These are phyloP conservation scores for Neurospora sp. DNA, from an alignment of 495 filamentous ascomycete genomes.

Conservation along the genomic window DNA sequence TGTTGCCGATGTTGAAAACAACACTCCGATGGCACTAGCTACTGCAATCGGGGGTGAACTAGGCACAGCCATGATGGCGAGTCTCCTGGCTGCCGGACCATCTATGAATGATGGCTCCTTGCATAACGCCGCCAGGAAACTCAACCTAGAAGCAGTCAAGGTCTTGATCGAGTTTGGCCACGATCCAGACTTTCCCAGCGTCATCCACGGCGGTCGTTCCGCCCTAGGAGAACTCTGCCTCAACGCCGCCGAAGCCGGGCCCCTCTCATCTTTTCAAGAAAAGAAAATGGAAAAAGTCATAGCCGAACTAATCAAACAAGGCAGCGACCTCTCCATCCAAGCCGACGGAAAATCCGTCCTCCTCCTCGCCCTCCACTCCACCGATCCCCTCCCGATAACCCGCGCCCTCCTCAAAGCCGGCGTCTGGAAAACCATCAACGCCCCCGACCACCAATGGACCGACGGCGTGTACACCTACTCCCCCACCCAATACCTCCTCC, in stretches of 20 bases:
- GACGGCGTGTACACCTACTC: slow-evolving; percentile 35
- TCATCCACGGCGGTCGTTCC: slow-evolving; percentile 35
- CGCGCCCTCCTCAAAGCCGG: slow-evolving; percentile 33
- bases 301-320: slow-evolving; percentile 27
- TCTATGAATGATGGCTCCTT: slow-evolving; percentile 38
- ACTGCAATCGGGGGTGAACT: slow-evolving; percentile 37
- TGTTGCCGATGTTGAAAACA: slow-evolving; percentile 29
- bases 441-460: slow-evolving; percentile 31
- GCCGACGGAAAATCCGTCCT: slow-evolving; percentile 34
- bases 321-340: slow-evolving; percentile 31
- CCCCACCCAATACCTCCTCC: slow-evolving; percentile 33
- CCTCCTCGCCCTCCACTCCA: slow-evolving; percentile 33
- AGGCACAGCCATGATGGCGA: slow-evolving; percentile 34
- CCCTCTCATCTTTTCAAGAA: slow-evolving; percentile 26
- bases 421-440: slow-evolving; percentile 38
- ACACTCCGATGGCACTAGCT: slow-evolving; percentile 38
- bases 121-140: slow-evolving; percentile 38
- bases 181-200: slow-evolving; percentile 39
- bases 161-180: slow-evolving; percentile 35
- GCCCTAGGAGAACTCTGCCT: slow-evolving; percentile 40
- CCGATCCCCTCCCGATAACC: slow-evolving; percentile 33
- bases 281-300: slow-evolving; percentile 41
- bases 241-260: slow-evolving; percentile 28
- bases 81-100: slow-evolving; percentile 33
- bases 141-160: slow-evolving; percentile 33